Percentiles rank a stretch among this genome's conserved stretches.
phyloP scores from a whole-genome alignment of 257 asterid species.

The Datura wrightii region DNA sequence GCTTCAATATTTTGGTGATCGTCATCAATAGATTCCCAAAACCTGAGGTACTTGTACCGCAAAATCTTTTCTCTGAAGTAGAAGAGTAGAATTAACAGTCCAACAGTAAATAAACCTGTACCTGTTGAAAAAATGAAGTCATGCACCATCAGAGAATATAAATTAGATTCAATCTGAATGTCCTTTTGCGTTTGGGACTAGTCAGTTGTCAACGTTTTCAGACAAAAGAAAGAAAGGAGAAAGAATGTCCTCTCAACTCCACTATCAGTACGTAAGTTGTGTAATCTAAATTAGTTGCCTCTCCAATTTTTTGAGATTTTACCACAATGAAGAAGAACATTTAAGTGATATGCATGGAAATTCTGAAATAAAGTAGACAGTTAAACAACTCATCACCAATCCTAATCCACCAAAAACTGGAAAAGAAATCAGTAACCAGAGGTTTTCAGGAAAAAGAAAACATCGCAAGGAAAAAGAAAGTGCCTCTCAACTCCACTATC shows the following conservation, averaged over 20 bases:
- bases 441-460: background rate
- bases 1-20: conserved; percentile 28
- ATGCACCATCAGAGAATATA: background rate
- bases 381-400: background rate
- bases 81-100: conserved; percentile 16
- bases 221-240: no score
- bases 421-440: background rate
- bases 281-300: no score
- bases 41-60: background rate
- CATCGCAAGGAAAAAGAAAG: background rate
- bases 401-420: conserved; percentile 21
- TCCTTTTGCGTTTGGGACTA: background rate
- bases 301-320: no score
- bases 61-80: background rate
- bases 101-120: background rate
- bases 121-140: background rate
- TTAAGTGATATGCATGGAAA: no score
- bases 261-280: background rate
- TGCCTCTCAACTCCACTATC: background rate
- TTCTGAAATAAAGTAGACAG: background rate
- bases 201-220: no score
- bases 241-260: no score
- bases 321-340: no score
- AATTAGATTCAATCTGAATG: background rate
- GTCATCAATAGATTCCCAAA: conserved; percentile 18